Base-by-base conservation (phyloP, 768 basidiomycete species). In the Clathrus columnatus region DNA sequence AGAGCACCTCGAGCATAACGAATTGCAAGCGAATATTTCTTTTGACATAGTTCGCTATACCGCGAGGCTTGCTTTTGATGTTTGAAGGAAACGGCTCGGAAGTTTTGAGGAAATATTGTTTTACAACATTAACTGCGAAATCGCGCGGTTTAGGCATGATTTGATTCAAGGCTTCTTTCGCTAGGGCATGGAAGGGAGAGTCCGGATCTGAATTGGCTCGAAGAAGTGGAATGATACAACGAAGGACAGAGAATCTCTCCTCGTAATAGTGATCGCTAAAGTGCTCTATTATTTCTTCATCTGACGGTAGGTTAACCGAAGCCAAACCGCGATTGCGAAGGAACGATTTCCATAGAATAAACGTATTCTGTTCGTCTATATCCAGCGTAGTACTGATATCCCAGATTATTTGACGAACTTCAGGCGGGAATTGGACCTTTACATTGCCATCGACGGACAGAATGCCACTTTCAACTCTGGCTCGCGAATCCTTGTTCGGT, bases 261-360 rank as follows among this genome's bases (percentile, higher is more conserved):
- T 85, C 82, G 60, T 82, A 81, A 68, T 88, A 89, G 77, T 90
- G 92, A 5, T 83, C 80, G 0, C 84, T 85, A 61, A 95, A 82
- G 24, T 81, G 79, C 53, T 82, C 79, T 26, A 90, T 67, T 16
- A 87, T 72, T 59, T 84, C 81, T 28, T 79, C 76, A 47, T 71
- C 69, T n/a, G 80, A 72, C 26, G 72, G 68, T 30, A 75, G 67
- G 44, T 72, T 75, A 0, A 77, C 70, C 10, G 78, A 65, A 8
- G 83, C 82, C 7, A 87, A 72, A 4, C 86, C 87, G 65, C 84
- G 79, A 65, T 91, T 86, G 69, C 85, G 85, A 7, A 88, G 71
- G 63, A 87, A 93, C 0, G 87, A 84, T 11, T 85, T 81, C 20
- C 91, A 71, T 5, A 94, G 75, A 4, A 85, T 70, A 43, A 87